Evolutionary conservation across 2,329 filamentous ascomycete genomes (phyloP).

Genomic region (Paraconiothyrium brasiliense): DNA sequence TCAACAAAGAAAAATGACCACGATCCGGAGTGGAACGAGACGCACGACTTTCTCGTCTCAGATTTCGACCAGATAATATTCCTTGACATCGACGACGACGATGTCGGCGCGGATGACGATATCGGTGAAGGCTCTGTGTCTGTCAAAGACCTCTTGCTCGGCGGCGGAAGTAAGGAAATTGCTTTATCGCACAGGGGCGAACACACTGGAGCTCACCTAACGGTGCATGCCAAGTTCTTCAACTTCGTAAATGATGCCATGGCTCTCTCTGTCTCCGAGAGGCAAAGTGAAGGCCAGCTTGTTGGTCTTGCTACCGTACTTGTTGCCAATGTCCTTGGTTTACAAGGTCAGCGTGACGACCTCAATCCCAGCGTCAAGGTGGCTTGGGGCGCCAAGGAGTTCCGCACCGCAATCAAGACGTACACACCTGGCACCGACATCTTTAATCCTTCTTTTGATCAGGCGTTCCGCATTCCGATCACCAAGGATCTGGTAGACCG

Average conservation of each 20-base stretch:
- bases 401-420: slow-evolving; percentile 54
- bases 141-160: slow-evolving; percentile 54
- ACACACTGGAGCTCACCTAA: slow-evolving; percentile 47
- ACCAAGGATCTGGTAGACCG: slow-evolving; percentile 42
- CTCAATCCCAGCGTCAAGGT: slow-evolving; percentile 59
- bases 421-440: slow-evolving; percentile 59
- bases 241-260: slow-evolving; percentile 51
- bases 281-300: slow-evolving; percentile 42
- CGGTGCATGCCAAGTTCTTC: slow-evolving; percentile 54
- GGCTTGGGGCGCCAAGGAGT: slow-evolving; percentile 53
- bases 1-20: slow-evolving; percentile 54
- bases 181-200: slow-evolving; percentile 51
- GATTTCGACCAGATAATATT: slow-evolving; percentile 57
- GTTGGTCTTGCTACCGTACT: slow-evolving; percentile 56
- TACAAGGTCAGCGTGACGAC: slow-evolving; percentile 56
- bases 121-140: slow-evolving; percentile 55
- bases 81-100: slow-evolving; percentile 57
- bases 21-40: slow-evolving; percentile 60
- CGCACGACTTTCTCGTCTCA: slow-evolving; percentile 58
- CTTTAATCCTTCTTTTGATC: slow-evolving; percentile 60
- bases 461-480: slow-evolving; percentile 56
- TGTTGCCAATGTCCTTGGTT: slow-evolving; percentile 53
- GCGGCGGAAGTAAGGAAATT: slow-evolving; percentile 55
- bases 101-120: slow-evolving; percentile 55
- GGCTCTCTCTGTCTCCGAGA: slow-evolving; percentile 41